Conservation (phyloP, 228 moss, liverwort and hornwort species). For the Sphagnum magellanicum region DNA sequence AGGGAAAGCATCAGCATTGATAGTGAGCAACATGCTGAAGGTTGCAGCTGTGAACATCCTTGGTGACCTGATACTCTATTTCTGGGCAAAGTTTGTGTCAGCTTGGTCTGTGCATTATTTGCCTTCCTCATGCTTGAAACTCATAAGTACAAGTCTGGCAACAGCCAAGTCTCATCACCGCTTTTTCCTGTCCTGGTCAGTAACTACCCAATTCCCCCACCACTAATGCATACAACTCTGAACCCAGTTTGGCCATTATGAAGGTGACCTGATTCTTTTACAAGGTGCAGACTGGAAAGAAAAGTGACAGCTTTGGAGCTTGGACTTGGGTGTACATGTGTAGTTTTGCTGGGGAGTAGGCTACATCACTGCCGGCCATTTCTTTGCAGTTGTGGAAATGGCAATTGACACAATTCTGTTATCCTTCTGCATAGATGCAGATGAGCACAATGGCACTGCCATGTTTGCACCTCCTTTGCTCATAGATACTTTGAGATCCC, state of each 20-base stretch:
- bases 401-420: conserved; percentile 91
- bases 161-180: conserved; percentile 75
- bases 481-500: conserved; percentile 62
- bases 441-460: conserved; percentile 75
- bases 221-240: too few relatives aligned
- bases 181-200: conserved; percentile 87
- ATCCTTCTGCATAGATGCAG: conserved; percentile 76
- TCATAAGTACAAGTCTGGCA: conserved; percentile 65
- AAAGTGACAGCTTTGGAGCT: too few relatives aligned
- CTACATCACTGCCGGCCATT: conserved; percentile 60
- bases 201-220: background rate
- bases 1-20: conserved; percentile 73
- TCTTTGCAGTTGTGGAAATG: conserved; percentile 96
- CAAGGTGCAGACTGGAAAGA: too few relatives aligned
- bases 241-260: too few relatives aligned
- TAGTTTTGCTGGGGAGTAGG: conserved; percentile 84
- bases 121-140: conserved; percentile 92
- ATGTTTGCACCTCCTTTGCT: conserved; percentile 78
- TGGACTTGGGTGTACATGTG: background rate
- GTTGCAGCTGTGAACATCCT: conserved; percentile 85
- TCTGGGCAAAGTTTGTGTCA: conserved; percentile 71
- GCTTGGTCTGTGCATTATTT: conserved; percentile 50
- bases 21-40: conserved; percentile 71
- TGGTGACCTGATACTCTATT: conserved; percentile 78
- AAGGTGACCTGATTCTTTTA: too few relatives aligned